phyloP scores from a whole-genome alignment of 2,329 filamentous ascomycete genomes.

The Penicillium olsonii region DNA sequence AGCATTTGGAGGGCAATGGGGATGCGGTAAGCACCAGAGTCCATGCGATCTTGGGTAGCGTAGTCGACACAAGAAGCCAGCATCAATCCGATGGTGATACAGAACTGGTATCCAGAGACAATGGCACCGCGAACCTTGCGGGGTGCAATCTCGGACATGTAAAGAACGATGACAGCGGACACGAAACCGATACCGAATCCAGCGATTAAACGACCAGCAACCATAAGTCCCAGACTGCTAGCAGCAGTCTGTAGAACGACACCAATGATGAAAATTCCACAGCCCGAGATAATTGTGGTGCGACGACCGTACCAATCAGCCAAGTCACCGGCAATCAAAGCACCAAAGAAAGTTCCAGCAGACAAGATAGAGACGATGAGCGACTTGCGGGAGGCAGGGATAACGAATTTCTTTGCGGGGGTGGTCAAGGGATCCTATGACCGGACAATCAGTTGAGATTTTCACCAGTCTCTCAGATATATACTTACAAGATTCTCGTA shows the following conservation, averaged over 20 bases:
- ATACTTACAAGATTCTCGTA: constrained; percentile 37
- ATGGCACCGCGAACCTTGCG: constrained; percentile 76
- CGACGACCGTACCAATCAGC: constrained; percentile 68
- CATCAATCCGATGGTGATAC: constrained; percentile 76
- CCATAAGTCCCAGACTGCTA: constrained; percentile 60
- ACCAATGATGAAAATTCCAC: constrained; percentile 69
- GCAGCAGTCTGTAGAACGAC: constrained; percentile 66
- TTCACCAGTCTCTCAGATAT: too few relatives aligned
- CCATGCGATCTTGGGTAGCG: constrained; percentile 61
- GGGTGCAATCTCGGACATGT: constrained; percentile 80
- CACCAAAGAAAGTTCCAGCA: constrained; percentile 75
- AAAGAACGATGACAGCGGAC: constrained; percentile 77
- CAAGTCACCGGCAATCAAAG: constrained; percentile 74
- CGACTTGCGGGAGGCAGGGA: constrained; percentile 55
- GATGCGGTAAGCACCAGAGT: constrained; percentile 74
- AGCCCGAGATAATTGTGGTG: constrained; percentile 71
- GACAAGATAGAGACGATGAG: constrained; percentile 77
- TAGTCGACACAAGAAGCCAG: constrained; percentile 75
- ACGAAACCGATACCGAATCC: constrained; percentile 80
- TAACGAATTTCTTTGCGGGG: constrained; percentile 38
- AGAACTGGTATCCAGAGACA: constrained; percentile 83
- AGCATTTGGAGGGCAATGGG: constrained; percentile 78
- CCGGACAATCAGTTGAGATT: too few relatives aligned
- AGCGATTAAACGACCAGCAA: constrained; percentile 72
- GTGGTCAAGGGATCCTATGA: constrained; percentile 31